phyloP scores from a whole-genome alignment of 2,329 filamentous ascomycete species.

The Colletotrichum sp. region DNA sequence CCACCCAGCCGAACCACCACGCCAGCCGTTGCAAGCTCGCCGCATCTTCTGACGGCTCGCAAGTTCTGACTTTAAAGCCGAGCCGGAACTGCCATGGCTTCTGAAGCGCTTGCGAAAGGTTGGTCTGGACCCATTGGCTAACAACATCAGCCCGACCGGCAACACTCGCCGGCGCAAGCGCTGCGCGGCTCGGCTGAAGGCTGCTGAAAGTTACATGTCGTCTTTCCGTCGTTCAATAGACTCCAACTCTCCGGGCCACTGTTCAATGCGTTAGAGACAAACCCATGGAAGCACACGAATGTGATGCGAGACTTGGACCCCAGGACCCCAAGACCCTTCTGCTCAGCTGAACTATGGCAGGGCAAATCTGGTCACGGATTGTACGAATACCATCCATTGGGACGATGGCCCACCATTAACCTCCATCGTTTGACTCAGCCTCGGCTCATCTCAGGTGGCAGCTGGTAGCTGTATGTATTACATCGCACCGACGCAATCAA shows the following conservation, averaged over 20 bases:
- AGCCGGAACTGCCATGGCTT: not conserved
- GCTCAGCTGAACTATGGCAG: not conserved
- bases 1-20: not conserved
- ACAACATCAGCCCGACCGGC: not conserved
- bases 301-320: not conserved
- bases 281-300: not conserved
- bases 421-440: constrained; percentile 4
- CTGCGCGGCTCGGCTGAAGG: not conserved
- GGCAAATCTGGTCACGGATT: not conserved
- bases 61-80: not conserved
- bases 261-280: not conserved
- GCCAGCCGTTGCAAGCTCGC: constrained; percentile 5
- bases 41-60: not conserved
- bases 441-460: not conserved
- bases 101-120: not conserved
- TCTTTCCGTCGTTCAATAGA: not conserved
- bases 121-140: not conserved
- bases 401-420: no score
- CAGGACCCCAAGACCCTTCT: not conserved
- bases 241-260: not conserved
- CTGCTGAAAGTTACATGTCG: not conserved
- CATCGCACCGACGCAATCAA: not conserved
- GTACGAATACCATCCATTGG: not conserved
- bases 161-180: not conserved
- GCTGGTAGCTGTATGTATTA: not conserved